Percentiles rank a stretch among this genome's conserved stretches.
Evolutionary conservation across 305 asterid genomes (phyloP).

Genomic region (Ilex paraguariensis): DNA sequence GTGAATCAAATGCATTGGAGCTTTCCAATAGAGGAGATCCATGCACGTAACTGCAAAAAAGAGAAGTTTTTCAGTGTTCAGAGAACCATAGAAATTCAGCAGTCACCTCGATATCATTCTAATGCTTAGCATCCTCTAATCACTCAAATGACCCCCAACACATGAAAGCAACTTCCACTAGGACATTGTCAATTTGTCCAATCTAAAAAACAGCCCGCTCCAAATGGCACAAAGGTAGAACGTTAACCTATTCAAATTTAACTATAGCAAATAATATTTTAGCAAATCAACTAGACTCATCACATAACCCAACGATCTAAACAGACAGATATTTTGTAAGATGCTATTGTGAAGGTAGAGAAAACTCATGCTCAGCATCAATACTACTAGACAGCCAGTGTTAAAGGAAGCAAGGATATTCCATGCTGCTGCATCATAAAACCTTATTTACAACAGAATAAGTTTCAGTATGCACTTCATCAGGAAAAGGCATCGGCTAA

Average conservation of each 20-base stretch:
- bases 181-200: no score
- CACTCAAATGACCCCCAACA: neutral
- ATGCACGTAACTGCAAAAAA: slow-evolving; percentile 65
- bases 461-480: slow-evolving; percentile 58
- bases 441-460: slow-evolving; percentile 7
- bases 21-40: slow-evolving; percentile 91
- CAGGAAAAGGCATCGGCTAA: slow-evolving; percentile 87
- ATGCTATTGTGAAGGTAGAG: no score
- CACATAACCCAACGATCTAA: no score
- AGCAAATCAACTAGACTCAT: no score
- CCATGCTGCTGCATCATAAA: neutral
- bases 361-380: no score
- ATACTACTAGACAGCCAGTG: neutral
- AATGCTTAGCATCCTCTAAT: slow-evolving; percentile 1
- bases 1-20: slow-evolving; percentile 73
- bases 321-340: no score
- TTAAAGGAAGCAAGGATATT: neutral
- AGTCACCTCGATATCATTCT: neutral
- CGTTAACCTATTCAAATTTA: no score
- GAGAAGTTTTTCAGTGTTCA: slow-evolving; percentile 12
- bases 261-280: no score
- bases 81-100: slow-evolving; percentile 5
- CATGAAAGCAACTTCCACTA: no score
- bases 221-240: no score
- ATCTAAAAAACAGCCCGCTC: no score